A percentile compares a stretch with the other conserved stretches of the same genome.
Evolutionary conservation across 2,329 filamentous ascomycete genomes (phyloP).

Genomic region (Sphaerulina musiva): DNA sequence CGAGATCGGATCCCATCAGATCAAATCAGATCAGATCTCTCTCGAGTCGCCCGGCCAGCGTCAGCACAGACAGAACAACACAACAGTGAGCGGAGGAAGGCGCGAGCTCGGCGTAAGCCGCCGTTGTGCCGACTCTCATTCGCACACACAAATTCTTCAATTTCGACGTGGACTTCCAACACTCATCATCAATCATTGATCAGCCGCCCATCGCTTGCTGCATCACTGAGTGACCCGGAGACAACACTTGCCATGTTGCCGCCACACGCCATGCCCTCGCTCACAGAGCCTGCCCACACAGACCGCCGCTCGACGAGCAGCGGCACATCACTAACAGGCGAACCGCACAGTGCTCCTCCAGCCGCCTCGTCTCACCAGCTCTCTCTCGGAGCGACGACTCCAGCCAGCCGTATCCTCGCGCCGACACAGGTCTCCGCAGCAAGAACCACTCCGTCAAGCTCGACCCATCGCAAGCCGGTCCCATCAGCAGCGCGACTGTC

Average conservation of each 20-base stretch:
- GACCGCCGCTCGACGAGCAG: background rate
- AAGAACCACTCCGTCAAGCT: constrained; percentile 14
- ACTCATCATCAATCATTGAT: background rate
- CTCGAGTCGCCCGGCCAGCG: background rate
- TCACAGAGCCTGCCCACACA: background rate
- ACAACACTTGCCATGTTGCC: background rate
- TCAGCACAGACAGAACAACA: background rate
- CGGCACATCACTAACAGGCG: constrained; percentile 1
- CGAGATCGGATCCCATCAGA: background rate
- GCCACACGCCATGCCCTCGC: background rate
- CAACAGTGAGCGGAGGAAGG: background rate
- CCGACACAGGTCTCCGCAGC: constrained; percentile 27
- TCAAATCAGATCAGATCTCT: background rate
- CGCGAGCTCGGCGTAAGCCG: background rate
- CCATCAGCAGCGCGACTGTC: background rate
- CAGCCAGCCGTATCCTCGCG: constrained; percentile 12
- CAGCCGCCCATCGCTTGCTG: background rate
- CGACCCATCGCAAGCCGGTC: background rate
- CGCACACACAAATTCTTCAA: background rate
- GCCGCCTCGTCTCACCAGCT: background rate
- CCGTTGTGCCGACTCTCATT: background rate
- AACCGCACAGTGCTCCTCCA: background rate
- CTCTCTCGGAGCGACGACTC: background rate
- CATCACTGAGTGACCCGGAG: background rate
- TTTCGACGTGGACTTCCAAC: background rate